Evolutionary conservation across 2,329 filamentous ascomycete genomes (phyloP), one percentile per base, ranked within the genome.

Genomic region (Arthrobotrys pseudoclavata): DNA sequence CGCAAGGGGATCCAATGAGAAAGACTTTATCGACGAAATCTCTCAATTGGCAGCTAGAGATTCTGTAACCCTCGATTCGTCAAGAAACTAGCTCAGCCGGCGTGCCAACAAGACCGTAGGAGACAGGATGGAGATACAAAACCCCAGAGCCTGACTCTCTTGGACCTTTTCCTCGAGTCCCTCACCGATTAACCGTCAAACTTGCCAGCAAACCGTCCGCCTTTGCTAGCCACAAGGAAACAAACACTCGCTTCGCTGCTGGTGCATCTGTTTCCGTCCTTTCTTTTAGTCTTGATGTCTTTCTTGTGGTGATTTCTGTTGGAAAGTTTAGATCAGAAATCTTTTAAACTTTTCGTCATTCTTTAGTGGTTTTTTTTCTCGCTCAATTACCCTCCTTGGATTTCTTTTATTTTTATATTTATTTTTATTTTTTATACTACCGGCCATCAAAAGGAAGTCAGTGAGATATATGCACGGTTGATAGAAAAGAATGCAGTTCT

Each of bases 221-320:
- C 22, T 52, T 40, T 66, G 31, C 62, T 31, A 66, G 29, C 29
- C 50, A 37, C 37, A 57, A 50, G 55, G 72, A 76, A 69, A 70
- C 66, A 60, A 70, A 76, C 66, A 69, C 55, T 76, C 50, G 64
- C 48, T 24, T 64, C 26, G 20, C 26, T 42, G 71, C 60, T 53
- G 52, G 72, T 76, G 66, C n/a, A 53, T 71, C 67, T 71, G 67
- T 71, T 71, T 77, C 68, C 69, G 74, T 77, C 74, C 74, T 53
- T 71, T 77, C 74, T 53, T 77, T 77, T 69, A 40, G 61, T 55
- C 62, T 69, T 55, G 15, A 55, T 52, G 29, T 40, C n/a, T 18
- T 72, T 60, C 50, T 63, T 26, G 37, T 69, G 55, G 37, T 61
- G 20, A 22, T 63, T 53, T 34, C 26, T 50, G 47, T 22, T 50